Conservation (phyloP, 2,329 filamentous ascomycete species). For the Beauveria rudraprayagi region DNA sequence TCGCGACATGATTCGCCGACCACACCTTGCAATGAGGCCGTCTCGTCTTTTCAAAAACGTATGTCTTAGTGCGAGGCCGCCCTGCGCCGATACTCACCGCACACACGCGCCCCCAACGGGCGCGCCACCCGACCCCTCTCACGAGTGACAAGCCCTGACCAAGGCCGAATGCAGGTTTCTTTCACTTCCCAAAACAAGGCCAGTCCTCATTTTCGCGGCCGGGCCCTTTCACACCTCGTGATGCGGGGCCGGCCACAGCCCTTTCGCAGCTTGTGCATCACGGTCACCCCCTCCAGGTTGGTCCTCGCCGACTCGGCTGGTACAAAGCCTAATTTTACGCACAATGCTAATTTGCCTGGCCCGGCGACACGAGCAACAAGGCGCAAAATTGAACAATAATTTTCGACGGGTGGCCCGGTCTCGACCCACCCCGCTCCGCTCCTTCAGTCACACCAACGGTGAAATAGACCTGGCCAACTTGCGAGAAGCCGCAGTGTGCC, state of each 20-base stretch:
- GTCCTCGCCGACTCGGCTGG: neutral
- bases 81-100: neutral
- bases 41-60: neutral
- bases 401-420: neutral
- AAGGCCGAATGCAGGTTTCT: neutral
- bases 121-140: neutral
- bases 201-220: slow-evolving; percentile 2
- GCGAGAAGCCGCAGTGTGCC: too few species aligned
- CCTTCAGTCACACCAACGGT: slow-evolving; percentile 1
- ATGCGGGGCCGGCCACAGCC: slow-evolving; percentile 6
- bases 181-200: neutral
- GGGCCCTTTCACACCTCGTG: slow-evolving; percentile 1
- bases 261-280: neutral
- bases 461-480: neutral
- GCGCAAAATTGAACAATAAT: neutral
- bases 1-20: neutral
- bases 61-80: slow-evolving; percentile 2
- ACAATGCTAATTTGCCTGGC: neutral
- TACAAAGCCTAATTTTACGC: neutral
- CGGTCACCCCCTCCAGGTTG: neutral
- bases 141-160: neutral
- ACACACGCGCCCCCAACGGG: neutral
- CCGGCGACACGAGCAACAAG: neutral
- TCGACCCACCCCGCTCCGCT: slow-evolving; percentile 6
- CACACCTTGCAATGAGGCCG: neutral